Conservation (phyloP, 2,329 filamentous ascomycete species). For the Cladosporium halotolerans region DNA sequence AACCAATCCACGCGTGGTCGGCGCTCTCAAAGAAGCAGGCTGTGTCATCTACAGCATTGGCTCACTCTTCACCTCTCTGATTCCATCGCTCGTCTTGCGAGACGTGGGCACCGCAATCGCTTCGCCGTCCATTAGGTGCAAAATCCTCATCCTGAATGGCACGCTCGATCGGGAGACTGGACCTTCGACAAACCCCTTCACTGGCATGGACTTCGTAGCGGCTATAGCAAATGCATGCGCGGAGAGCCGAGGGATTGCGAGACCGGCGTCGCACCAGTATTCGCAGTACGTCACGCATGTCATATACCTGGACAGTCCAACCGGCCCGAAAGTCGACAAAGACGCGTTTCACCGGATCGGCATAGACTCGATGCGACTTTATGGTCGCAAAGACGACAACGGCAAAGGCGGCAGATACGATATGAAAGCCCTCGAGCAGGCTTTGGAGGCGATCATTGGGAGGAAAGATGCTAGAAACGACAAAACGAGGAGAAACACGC, state of each 20-base stretch:
- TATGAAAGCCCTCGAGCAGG: conserved; percentile 63
- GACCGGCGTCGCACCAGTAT: conserved; percentile 42
- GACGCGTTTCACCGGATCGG: conserved; percentile 58
- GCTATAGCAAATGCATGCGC: conserved; percentile 71
- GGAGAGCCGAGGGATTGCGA: conserved; percentile 51
- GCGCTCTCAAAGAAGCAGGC: conserved; percentile 57
- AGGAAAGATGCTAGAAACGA: conserved; percentile 48
- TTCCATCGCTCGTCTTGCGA: conserved; percentile 73
- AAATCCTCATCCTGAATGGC: conserved; percentile 80
- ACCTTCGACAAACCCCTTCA: conserved; percentile 57
- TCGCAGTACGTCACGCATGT: conserved; percentile 74
- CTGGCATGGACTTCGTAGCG: conserved; percentile 72
- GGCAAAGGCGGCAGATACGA: conserved; percentile 64
- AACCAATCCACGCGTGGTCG: conserved; percentile 73
- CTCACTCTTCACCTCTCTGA: conserved; percentile 83
- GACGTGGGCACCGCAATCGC: conserved; percentile 62
- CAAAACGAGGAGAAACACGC: conserved; percentile 51
- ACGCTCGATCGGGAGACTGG: conserved; percentile 82
- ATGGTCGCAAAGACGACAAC: conserved; percentile 54
- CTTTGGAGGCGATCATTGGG: conserved; percentile 71
- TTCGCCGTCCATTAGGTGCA: conserved; percentile 52
- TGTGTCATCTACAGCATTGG: conserved; percentile 87
- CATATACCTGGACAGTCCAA: conserved; percentile 67
- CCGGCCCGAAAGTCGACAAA: conserved; percentile 64
- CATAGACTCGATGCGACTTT: conserved; percentile 70